Percentiles rank a stretch among this genome's conserved stretches.
phyloP scores from a whole-genome alignment of 2,329 filamentous ascomycete species.

The Neofusicoccum ribis region DNA sequence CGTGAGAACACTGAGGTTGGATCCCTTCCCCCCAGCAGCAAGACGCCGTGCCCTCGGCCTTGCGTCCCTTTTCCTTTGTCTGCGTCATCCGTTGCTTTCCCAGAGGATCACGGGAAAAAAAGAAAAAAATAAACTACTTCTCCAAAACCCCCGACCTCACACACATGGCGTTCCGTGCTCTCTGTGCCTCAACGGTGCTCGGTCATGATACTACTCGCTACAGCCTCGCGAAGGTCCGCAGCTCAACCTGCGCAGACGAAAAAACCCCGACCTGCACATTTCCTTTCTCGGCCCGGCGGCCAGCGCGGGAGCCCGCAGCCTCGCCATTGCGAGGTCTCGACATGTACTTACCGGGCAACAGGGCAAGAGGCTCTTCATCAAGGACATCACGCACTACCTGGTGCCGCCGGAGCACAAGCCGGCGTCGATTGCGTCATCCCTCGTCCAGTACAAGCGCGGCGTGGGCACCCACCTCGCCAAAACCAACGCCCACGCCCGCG shows the following conservation, averaged over 20 bases:
- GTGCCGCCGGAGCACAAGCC: slow-evolving; percentile 71
- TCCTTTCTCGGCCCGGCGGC: slow-evolving; percentile 1
- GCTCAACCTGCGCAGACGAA: slow-evolving; percentile 3
- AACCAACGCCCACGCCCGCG: slow-evolving; percentile 23
- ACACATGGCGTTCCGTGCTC: too few species aligned
- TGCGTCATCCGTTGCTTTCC: background rate
- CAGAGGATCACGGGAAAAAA: background rate
- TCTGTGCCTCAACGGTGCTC: slow-evolving; percentile 8
- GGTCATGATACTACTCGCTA: background rate
- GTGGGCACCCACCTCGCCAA: slow-evolving; percentile 55
- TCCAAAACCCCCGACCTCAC: too few species aligned
- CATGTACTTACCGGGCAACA: slow-evolving; percentile 46
- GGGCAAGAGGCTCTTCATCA: slow-evolving; percentile 95
- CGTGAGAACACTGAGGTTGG: slow-evolving; percentile 72
- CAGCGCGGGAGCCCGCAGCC: background rate
- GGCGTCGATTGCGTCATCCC: slow-evolving; percentile 75
- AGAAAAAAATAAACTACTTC: background rate
- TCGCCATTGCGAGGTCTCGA: background rate
- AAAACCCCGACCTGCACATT: background rate
- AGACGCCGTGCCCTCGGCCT: slow-evolving; percentile 18
- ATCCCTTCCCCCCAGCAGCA: slow-evolving; percentile 34
- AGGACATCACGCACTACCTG: slow-evolving; percentile 94
- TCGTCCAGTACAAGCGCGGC: slow-evolving; percentile 59
- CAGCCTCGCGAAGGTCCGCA: background rate
- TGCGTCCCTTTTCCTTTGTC: slow-evolving; percentile 17